Percentiles rank a stretch among this genome's conserved stretches.
Evolutionary conservation across 306 rosid genomes (phyloP).

Genomic region (Glycine latifolia): DNA sequence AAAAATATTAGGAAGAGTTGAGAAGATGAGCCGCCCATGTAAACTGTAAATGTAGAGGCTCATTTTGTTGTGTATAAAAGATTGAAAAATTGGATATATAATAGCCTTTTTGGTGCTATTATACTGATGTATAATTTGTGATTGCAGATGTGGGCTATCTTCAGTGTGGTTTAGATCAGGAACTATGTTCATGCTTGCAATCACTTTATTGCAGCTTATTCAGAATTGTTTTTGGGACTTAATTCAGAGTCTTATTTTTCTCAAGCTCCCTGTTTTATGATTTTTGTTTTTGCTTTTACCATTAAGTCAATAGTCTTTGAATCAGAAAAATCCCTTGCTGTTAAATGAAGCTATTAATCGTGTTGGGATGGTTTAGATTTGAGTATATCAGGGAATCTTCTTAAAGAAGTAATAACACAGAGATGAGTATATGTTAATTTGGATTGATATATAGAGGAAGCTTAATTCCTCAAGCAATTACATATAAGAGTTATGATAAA

Average conservation of each 20-base stretch:
- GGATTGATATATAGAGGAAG: too few relatives aligned
- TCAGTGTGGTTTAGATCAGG: neutral
- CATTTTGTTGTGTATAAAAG: neutral
- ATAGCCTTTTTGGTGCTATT: neutral
- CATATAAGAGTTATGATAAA: neutral
- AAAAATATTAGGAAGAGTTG: neutral
- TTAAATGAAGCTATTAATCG: neutral
- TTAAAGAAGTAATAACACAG: neutral
- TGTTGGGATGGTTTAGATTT: too few relatives aligned
- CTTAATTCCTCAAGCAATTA: neutral
- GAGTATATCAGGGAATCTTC: constrained; percentile 22
- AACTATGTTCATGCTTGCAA: neutral
- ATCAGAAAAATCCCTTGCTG: neutral
- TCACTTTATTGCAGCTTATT: constrained; percentile 5
- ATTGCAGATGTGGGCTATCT: constrained; percentile 3
- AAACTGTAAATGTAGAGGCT: neutral
- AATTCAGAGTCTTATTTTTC: neutral
- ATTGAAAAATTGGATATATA: constrained; percentile 3
- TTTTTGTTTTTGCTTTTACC: constrained; percentile 4
- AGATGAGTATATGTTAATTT: too few relatives aligned
- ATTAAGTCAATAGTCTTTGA: neutral
- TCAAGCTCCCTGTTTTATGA: neutral
- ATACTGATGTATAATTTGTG: constrained; percentile 7
- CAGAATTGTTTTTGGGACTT: neutral
- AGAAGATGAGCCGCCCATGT: neutral